phyloP scores from a whole-genome alignment of 1,284 basidiomycete species.

The Marasmius tenuissimus region DNA sequence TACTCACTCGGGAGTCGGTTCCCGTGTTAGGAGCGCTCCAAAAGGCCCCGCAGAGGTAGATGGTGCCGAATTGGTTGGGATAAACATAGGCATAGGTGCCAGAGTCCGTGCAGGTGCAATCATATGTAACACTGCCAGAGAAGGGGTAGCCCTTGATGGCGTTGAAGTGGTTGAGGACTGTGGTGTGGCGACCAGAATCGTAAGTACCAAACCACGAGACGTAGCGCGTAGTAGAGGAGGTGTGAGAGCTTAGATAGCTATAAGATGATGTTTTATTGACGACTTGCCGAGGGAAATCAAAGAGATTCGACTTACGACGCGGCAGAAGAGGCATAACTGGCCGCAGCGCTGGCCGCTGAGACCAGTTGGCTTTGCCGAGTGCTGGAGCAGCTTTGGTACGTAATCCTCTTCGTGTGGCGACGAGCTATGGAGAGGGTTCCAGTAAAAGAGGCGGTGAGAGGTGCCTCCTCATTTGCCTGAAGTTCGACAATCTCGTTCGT shows the following conservation, averaged over 20 bases:
- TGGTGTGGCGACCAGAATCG: constrained; percentile 36
- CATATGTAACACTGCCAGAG: constrained; percentile 34
- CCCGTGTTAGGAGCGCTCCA: constrained; percentile 44
- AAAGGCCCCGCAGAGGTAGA: constrained; percentile 50
- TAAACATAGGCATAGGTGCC: constrained; percentile 47
- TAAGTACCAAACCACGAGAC: constrained; percentile 52
- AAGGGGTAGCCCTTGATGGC: constrained; percentile 34
- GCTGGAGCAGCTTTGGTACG: constrained; percentile 40
- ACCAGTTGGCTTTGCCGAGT: constrained; percentile 31
- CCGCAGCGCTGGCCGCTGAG: constrained; percentile 37
- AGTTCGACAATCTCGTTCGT: constrained; percentile 19
- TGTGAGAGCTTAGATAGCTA: constrained; percentile 34
- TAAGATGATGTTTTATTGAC: neutral
- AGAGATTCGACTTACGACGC: constrained; percentile 19
- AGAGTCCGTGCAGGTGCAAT: constrained; percentile 44
- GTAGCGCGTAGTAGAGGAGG: constrained; percentile 38
- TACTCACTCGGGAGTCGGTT: constrained; percentile 44
- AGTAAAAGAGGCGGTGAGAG: constrained; percentile 34
- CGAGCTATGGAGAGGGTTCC: constrained; percentile 37
- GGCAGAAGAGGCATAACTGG: constrained; percentile 38
- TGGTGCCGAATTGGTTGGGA: constrained; percentile 38
- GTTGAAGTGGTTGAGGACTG: constrained; percentile 38
- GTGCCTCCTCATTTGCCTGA: constrained; percentile 14
- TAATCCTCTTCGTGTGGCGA: constrained; percentile 31
- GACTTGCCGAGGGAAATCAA: neutral